Evolutionary conservation across 2,329 filamentous ascomycete genomes (phyloP).

Genomic region (Orbilia quercus): DNA sequence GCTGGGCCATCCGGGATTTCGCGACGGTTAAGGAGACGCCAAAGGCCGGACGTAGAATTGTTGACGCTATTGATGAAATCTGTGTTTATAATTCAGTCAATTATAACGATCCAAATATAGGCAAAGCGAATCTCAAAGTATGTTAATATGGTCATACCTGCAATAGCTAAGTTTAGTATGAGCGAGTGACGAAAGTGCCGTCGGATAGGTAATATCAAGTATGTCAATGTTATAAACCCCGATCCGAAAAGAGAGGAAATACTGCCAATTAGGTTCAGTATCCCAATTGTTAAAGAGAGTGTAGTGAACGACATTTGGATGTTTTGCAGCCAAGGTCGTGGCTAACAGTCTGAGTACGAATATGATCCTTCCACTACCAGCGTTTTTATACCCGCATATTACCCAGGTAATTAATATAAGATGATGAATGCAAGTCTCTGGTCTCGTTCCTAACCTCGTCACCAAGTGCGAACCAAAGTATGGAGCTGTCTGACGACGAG

Average conservation of each 20-base stretch:
- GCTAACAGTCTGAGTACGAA: too few relatives aligned
- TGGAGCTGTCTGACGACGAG: too few relatives aligned
- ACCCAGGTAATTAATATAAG: too few relatives aligned
- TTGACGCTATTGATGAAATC: conserved; percentile 65
- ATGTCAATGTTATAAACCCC: conserved; percentile 52
- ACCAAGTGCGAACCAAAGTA: too few relatives aligned
- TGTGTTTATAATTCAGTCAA: conserved; percentile 47
- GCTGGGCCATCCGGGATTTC: conserved; percentile 61
- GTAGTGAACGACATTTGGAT: conserved; percentile 36
- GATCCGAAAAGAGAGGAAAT: conserved; percentile 48
- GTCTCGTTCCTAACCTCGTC: too few relatives aligned
- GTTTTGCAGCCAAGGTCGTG: too few relatives aligned
- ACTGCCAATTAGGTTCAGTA: conserved; percentile 53
- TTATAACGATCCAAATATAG: not conserved
- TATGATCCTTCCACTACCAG: too few relatives aligned
- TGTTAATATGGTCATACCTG: conserved; percentile 36
- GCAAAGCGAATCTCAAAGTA: not conserved
- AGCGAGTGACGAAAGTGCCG: conserved; percentile 55
- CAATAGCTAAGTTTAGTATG: conserved; percentile 54
- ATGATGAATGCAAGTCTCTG: too few relatives aligned
- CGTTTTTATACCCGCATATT: too few relatives aligned
- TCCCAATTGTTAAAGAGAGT: conserved; percentile 36
- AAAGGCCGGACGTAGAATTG: conserved; percentile 64
- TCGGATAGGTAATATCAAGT: conserved; percentile 54
- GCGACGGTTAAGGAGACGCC: conserved; percentile 60